Evolutionary conservation across 305 asterid species (phyloP).

Genomic region (Stenogyne calaminthoides): DNA sequence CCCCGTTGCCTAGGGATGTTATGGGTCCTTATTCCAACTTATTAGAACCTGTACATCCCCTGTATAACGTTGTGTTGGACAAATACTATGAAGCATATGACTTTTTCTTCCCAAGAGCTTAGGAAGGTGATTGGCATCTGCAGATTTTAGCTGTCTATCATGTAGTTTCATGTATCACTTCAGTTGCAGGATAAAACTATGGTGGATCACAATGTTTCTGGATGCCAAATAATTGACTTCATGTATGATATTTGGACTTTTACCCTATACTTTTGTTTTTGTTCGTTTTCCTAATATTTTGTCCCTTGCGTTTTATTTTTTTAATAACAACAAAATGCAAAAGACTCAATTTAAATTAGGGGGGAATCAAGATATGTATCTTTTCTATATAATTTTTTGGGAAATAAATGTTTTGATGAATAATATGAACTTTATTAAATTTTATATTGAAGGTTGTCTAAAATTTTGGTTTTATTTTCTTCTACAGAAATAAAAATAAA

Average conservation of each 20-base stretch:
- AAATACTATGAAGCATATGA: constrained; percentile 64
- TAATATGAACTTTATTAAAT: not conserved
- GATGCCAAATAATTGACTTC: not conserved
- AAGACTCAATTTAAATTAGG: too few relatives aligned
- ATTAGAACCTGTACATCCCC: constrained; percentile 81
- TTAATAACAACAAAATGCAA: too few relatives aligned
- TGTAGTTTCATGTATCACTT: not conserved
- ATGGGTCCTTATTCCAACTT: constrained; percentile 82
- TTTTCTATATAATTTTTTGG: too few relatives aligned
- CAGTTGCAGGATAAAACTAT: not conserved
- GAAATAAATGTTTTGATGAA: too few relatives aligned
- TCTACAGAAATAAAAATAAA: not conserved
- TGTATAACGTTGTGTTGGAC: constrained; percentile 67
- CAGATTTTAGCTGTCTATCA: constrained; percentile 16
- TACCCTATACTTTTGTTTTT: not conserved
- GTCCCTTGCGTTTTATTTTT: not conserved
- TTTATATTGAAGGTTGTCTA: not conserved
- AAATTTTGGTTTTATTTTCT: not conserved
- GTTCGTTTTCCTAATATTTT: not conserved
- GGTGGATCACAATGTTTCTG: not conserved
- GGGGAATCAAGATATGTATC: too few relatives aligned
- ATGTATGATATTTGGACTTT: not conserved
- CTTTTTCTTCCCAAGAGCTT: constrained; percentile 51
- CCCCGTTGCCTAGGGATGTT: constrained; percentile 66
- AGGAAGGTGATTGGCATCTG: constrained; percentile 1